Conservation (phyloP, 2,329 filamentous ascomycete species). For the Lecanicillium sp. region DNA sequence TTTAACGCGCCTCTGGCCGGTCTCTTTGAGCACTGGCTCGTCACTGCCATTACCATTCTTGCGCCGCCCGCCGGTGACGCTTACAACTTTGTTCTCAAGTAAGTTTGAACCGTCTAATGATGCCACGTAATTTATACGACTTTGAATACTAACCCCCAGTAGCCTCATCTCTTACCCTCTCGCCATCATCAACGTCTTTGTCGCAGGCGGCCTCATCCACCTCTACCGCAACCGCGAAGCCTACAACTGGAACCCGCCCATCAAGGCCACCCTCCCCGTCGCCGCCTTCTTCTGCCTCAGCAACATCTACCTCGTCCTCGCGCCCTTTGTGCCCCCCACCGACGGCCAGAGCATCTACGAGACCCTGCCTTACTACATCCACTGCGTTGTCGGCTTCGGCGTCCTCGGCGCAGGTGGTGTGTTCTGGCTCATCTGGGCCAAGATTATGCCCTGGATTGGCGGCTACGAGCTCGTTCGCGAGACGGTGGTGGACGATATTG, state of each 20-base stretch:
- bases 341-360: conserved; percentile 45
- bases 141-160: conserved; percentile 21
- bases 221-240: conserved; percentile 40
- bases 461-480: conserved; percentile 48
- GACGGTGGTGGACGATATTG: conserved; percentile 43
- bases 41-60: conserved; percentile 57
- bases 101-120: too few species aligned
- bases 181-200: conserved; percentile 48
- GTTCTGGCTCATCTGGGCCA: conserved; percentile 49
- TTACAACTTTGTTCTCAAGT: conserved; percentile 56
- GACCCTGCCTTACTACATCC: conserved; percentile 46
- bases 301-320: conserved; percentile 52
- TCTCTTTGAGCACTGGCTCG: conserved; percentile 55
- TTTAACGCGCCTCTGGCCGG: conserved; percentile 54
- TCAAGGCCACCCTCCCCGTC: conserved; percentile 45
- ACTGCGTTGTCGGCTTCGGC: conserved; percentile 49
- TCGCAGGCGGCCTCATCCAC: conserved; percentile 43
- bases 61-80: conserved; percentile 60
- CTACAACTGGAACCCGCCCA: conserved; percentile 45
- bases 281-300: conserved; percentile 50
- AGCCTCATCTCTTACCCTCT: conserved; percentile 58
- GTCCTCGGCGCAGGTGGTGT: conserved; percentile 42
- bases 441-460: conserved; percentile 42
- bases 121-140: too few species aligned
- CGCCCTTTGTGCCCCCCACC: conserved; percentile 47